phyloP scores from a whole-genome alignment of 176 grass and related monocot genomes.

The Avena sativa region DNA sequence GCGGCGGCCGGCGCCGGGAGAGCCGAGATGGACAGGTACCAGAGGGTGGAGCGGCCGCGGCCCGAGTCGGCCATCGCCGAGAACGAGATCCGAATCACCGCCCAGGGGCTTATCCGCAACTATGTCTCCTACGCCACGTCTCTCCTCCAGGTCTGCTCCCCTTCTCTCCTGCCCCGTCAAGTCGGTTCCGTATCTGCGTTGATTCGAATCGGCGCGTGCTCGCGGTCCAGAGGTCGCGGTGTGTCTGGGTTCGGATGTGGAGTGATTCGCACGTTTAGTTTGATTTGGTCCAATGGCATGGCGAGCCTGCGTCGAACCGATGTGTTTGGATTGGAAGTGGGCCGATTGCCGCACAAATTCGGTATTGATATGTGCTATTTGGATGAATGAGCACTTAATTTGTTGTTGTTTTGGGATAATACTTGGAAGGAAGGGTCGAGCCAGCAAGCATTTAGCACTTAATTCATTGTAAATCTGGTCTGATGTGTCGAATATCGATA shows the following conservation, averaged over 20 bases:
- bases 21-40: constrained; percentile 87
- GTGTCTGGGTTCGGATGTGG: neutral
- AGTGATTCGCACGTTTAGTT: neutral
- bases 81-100: constrained; percentile 98
- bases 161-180: neutral
- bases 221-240: neutral
- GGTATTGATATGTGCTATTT: neutral
- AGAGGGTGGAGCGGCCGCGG: constrained; percentile 86
- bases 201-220: constrained; percentile 29
- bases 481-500: neutral
- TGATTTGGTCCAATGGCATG: constrained; percentile 14
- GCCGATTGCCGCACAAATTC: constrained; percentile 7
- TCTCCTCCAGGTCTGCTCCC: constrained; percentile 58
- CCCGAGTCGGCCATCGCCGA: constrained; percentile 81
- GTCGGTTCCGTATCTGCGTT: neutral
- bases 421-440: neutral
- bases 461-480: constrained; percentile 6
- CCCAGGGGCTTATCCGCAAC: constrained; percentile 81
- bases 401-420: neutral
- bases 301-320: neutral
- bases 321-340: neutral
- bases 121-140: constrained; percentile 72
- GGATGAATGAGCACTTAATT: neutral
- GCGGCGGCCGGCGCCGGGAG: constrained; percentile 38
- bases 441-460: neutral